phyloP scores from a whole-genome alignment of 768 basidiomycete genomes.

The Lactarius psammicola region DNA sequence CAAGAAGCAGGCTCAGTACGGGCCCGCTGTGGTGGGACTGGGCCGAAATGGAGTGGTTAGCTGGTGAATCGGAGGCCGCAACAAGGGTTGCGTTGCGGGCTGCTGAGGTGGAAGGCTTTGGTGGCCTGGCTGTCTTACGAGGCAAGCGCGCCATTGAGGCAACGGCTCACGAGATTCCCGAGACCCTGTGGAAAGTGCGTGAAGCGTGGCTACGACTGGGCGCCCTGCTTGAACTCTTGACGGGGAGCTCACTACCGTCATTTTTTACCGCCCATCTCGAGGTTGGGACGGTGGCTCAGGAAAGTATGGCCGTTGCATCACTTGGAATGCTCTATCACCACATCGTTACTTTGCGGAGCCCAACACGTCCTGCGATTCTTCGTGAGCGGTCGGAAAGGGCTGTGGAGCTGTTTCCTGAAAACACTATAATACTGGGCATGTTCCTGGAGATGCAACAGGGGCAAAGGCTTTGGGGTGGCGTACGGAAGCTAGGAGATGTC shows the following conservation, averaged over 20 bases:
- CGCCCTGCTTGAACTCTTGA: conserved; percentile 63
- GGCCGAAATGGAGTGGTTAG: conserved; percentile 83
- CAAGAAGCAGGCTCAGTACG: conserved; percentile 38
- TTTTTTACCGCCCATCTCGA: conserved; percentile 37
- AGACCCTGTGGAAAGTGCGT: conserved; percentile 49
- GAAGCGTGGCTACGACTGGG: conserved; percentile 66
- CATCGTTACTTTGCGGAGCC: conserved; percentile 50
- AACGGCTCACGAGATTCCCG: conserved; percentile 32
- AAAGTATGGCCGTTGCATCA: conserved; percentile 56
- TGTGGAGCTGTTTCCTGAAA: conserved; percentile 59
- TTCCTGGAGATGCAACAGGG: conserved; percentile 78
- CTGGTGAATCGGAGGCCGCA: conserved; percentile 48
- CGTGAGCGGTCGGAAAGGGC: conserved; percentile 57
- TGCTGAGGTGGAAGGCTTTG: conserved; percentile 50
- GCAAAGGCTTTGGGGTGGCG: conserved; percentile 74
- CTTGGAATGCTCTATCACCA: conserved; percentile 63
- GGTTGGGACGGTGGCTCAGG: conserved; percentile 37
- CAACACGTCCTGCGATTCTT: conserved; percentile 56
- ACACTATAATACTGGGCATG: conserved; percentile 68
- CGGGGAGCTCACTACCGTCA: conserved; percentile 41
- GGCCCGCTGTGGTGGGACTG: conserved; percentile 75
- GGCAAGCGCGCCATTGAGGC: conserved; percentile 65
- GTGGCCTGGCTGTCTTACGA: conserved; percentile 56
- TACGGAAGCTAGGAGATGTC: conserved; percentile 56
- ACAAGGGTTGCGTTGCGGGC: conserved; percentile 54